These are phyloP conservation scores for Fusarium haematococcum DNA, from an alignment of 2,329 filamentous ascomycete species.

Conservation along the genomic window DNA sequence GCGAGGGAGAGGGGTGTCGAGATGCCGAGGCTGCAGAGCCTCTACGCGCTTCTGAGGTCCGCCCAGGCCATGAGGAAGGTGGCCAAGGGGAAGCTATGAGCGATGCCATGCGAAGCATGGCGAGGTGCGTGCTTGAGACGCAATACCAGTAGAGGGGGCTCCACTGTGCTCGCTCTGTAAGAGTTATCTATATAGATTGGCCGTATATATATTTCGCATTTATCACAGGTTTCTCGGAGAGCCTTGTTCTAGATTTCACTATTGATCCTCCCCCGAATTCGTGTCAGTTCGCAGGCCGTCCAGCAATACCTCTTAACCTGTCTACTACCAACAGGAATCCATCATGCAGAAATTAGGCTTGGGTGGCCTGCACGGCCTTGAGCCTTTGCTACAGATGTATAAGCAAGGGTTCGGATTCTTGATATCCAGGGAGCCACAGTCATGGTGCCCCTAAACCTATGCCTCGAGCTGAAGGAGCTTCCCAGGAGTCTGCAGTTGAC, in stretches of 20 bases:
- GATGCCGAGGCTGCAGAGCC: conserved; percentile 73
- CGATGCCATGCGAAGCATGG: not conserved
- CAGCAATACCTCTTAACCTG: not conserved
- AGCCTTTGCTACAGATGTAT: not conserved
- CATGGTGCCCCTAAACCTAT: not conserved
- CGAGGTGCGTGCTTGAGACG: not conserved
- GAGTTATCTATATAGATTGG: not conserved
- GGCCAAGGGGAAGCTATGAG: conserved; percentile 41
- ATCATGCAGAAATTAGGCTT: not conserved
- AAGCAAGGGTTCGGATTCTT: not conserved
- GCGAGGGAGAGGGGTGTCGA: conserved; percentile 72
- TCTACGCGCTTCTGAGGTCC: conserved; percentile 75
- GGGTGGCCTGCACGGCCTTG: not conserved
- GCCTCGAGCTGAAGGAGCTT: not conserved
- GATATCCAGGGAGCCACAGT: not conserved
- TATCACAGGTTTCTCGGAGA: not conserved
- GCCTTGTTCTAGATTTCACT: not conserved
- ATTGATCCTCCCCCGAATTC: not conserved
- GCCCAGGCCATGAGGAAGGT: conserved; percentile 66
- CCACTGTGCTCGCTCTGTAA: not conserved
- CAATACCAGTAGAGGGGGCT: not conserved
- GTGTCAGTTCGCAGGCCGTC: not conserved
- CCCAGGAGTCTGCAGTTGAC: not conserved
- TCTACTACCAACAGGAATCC: too few relatives aligned
- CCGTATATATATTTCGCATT: not conserved